These are phyloP conservation scores for Centrapalus pauciflorus DNA, from an alignment of 129 eudicot genomes.

Conservation along the genomic window DNA sequence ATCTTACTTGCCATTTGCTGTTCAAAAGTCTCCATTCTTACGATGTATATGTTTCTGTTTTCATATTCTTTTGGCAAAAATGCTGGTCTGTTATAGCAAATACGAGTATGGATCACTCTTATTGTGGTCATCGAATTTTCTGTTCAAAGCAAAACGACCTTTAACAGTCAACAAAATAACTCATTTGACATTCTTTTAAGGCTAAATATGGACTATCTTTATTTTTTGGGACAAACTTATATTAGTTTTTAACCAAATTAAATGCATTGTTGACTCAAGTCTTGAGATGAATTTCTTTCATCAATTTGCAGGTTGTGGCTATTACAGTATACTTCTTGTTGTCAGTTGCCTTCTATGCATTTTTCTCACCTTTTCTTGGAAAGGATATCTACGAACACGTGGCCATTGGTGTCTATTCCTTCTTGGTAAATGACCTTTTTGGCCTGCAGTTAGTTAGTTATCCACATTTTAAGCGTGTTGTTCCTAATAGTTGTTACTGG, in stretches of 20 bases:
- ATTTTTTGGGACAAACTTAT: background rate
- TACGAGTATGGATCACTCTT: background rate
- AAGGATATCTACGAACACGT: slow-evolving; percentile 70
- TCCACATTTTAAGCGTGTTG: background rate
- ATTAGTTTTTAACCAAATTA: too few relatives aligned
- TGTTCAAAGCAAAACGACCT: too few relatives aligned
- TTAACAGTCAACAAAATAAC: background rate
- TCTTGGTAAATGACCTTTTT: slow-evolving; percentile 61
- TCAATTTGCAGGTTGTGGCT: slow-evolving; percentile 75
- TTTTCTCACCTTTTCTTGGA: slow-evolving; percentile 94
- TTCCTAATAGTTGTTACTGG: background rate
- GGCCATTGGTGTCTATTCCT: slow-evolving; percentile 62
- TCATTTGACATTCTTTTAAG: background rate
- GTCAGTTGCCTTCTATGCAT: slow-evolving; percentile 91
- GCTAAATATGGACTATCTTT: background rate
- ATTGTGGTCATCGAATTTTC: background rate
- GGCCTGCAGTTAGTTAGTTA: slow-evolving; percentile 3
- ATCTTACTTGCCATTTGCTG: background rate
- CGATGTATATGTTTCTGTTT: background rate
- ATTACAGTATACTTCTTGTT: slow-evolving; percentile 82
- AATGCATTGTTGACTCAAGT: too few relatives aligned
- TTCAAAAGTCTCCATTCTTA: background rate
- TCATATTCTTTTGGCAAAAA: background rate
- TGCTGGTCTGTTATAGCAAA: background rate
- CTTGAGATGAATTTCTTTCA: slow-evolving; percentile 6